Base-by-base conservation (phyloP, 2,329 filamentous ascomycete genomes). In the Ascochyta fabae region DNA sequence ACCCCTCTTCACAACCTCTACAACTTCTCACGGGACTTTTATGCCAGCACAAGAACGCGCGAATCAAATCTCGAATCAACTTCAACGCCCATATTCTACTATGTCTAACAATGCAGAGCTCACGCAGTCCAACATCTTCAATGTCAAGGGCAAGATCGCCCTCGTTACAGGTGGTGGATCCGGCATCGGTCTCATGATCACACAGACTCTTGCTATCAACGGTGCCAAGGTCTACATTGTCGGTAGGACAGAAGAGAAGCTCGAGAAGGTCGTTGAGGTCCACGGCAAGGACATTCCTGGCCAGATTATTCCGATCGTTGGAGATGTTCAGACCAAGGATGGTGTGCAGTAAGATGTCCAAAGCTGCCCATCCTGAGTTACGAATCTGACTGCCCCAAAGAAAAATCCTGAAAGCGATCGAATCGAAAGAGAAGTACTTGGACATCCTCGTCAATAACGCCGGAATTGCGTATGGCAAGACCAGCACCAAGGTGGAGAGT, bases 361-460 rank as follows among this genome's bases (percentile, higher is more conserved):
- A 26, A 60, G 33, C 62, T 16, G 40, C 4, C 15, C 9, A 9
- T 24, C 13, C 3, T 13, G 23, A 39, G 19, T 9, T 5, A 13
- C 24, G 15, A 15, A 29, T 15, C 38, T 64, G 31, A 61, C 53
- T 15, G 56, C 42, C 6, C 10, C n/a, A 34, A 41, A 72, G 69
- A 38, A 72, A 73, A 52, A 65, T 81, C 16, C 73, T 78, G 61
- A 66, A 78, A 22, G 74, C 80, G 49, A 76, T 81, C 44, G 72
- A 77, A 42, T 73, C 72, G 13, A 75, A 74, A 39, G 80, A 82
- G 61, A 72, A 77, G 58, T 76, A 75, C 55, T 71, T 82, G 26
- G 75, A 77, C 62, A 76, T 80, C 48, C 74, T 81, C 3, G 71
- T 81, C 61, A 80, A 80, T 69, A 81, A 81, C 55, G 79, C 79